A percentile compares a stretch with the other conserved stretches of the same genome.
Evolutionary conservation across 2,329 filamentous ascomycete species (phyloP).

Genomic region (Thermothelomyces thermophilus): DNA sequence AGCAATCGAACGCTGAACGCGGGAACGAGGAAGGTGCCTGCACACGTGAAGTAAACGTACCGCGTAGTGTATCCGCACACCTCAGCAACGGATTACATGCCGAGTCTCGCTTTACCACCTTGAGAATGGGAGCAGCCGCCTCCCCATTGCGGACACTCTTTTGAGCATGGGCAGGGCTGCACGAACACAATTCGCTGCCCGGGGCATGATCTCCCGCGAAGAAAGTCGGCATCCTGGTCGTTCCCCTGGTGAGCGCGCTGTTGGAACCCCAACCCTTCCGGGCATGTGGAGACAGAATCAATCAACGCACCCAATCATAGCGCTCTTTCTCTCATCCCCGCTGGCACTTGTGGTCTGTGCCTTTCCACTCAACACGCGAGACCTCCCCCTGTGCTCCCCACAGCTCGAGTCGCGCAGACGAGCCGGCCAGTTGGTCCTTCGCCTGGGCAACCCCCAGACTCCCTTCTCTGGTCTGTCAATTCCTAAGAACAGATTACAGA

Average conservation of each 20-base stretch:
- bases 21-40: no score
- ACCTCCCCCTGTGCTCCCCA: slow-evolving; percentile 3
- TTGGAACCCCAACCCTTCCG: slow-evolving; percentile 4
- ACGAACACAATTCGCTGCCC: no score
- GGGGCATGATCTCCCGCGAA: not conserved
- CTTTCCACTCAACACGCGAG: slow-evolving; percentile 13
- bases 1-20: no score
- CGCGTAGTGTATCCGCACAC: no score
- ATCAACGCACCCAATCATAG: slow-evolving; percentile 10
- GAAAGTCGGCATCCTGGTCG: not conserved
- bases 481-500: slow-evolving; percentile 21
- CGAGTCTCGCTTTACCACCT: no score
- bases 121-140: no score
- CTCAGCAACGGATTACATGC: no score
- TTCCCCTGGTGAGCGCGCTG: no score
- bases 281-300: slow-evolving; percentile 10
- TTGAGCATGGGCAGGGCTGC: no score
- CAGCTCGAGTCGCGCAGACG: slow-evolving; percentile 19
- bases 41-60: no score
- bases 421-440: slow-evolving; percentile 7
- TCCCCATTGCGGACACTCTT: no score
- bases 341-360: slow-evolving; percentile 16
- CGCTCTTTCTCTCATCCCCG: not conserved
- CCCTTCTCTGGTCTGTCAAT: slow-evolving; percentile 20
- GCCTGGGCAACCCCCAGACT: slow-evolving; percentile 16